Evolutionary conservation across 345 rosid species (phyloP).

Genomic region (Turnera subulata): DNA sequence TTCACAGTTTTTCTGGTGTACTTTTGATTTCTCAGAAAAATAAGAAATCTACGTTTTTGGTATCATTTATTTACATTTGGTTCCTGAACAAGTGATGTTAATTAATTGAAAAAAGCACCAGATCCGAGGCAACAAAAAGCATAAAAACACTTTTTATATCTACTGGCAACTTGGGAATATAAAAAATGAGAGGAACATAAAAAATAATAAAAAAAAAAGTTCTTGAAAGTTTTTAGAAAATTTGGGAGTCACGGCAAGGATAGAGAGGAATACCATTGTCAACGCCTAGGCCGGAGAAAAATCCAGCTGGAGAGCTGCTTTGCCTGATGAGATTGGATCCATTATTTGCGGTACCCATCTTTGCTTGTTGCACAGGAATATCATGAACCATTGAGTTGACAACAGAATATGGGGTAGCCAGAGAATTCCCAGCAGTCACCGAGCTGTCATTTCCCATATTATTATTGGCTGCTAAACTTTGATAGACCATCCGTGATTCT

Average conservation of each 20-base stretch:
- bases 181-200: too few species aligned
- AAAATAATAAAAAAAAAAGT: too few species aligned
- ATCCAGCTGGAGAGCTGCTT: conserved; percentile 51
- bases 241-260: neutral
- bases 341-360: conserved; percentile 20
- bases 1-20: too few species aligned
- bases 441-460: conserved; percentile 12
- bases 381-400: conserved; percentile 21
- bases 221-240: too few species aligned
- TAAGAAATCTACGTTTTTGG: too few species aligned
- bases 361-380: conserved; percentile 23
- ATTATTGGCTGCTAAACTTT: conserved; percentile 10
- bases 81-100: too few species aligned
- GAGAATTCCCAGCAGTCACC: conserved; percentile 10
- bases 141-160: too few species aligned
- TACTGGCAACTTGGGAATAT: too few species aligned
- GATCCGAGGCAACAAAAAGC: too few species aligned
- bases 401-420: conserved; percentile 18
- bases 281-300: conserved; percentile 38
- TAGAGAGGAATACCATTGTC: conserved; percentile 38
- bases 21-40: too few species aligned
- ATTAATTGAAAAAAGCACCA: too few species aligned
- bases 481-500: conserved; percentile 27
- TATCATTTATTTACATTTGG: too few species aligned
- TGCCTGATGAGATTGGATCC: conserved; percentile 44